Conservation (phyloP, 169 alveolate genomes). For the Plasmodium inui region DNA sequence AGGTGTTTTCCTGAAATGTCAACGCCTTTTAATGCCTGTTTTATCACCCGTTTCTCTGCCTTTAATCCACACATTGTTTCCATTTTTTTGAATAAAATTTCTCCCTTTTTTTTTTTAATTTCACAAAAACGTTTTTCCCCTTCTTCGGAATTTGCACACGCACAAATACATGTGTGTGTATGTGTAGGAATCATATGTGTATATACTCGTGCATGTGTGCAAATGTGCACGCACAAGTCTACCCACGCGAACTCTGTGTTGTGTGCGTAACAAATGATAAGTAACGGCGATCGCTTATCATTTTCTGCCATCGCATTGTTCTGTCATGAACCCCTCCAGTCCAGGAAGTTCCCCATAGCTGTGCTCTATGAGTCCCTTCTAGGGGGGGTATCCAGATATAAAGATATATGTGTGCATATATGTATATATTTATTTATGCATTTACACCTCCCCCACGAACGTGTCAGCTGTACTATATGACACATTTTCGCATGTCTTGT, state of each 20-base stretch:
- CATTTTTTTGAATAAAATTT: background rate
- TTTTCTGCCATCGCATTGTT: background rate
- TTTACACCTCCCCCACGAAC: background rate
- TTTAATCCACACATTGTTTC: background rate
- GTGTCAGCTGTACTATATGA: background rate
- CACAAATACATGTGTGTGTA: background rate
- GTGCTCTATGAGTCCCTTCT: background rate
- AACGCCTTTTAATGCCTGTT: background rate
- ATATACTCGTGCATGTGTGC: background rate
- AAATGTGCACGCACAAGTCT: background rate
- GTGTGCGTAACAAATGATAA: constrained; percentile 24
- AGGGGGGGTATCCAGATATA: background rate
- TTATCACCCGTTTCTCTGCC: background rate
- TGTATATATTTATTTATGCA: background rate
- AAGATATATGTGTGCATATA: background rate
- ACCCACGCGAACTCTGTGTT: background rate
- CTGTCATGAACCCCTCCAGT: background rate
- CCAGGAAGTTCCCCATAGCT: background rate
- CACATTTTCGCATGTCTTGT: background rate
- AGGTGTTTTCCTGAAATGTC: background rate
- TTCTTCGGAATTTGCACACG: background rate
- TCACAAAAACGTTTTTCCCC: background rate
- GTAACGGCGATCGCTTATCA: background rate
- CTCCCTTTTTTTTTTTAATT: background rate
- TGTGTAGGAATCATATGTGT: background rate